phyloP scores from a whole-genome alignment of 495 filamentous ascomycete species.

The Xylaria intraflava region DNA sequence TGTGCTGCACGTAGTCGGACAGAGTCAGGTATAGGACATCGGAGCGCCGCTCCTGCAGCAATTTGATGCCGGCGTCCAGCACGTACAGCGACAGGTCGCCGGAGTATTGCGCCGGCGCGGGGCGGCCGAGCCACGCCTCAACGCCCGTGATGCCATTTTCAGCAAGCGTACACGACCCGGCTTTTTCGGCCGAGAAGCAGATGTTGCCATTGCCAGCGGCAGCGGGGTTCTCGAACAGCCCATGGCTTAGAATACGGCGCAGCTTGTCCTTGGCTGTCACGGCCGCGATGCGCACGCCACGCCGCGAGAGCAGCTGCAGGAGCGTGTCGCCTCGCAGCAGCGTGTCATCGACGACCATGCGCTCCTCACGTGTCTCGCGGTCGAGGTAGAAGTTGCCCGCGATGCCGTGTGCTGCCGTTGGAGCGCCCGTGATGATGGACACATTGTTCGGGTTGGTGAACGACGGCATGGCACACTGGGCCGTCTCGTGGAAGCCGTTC shows the following conservation, averaged over 20 bases:
- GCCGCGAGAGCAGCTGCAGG: slow-evolving; percentile 28
- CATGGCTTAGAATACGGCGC: slow-evolving; percentile 27
- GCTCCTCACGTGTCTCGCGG: slow-evolving; percentile 25
- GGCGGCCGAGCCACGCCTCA: slow-evolving; percentile 27
- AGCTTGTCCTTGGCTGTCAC: slow-evolving; percentile 37
- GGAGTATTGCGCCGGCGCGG: slow-evolving; percentile 30
- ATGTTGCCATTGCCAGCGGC: slow-evolving; percentile 17
- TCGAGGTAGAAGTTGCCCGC: slow-evolving; percentile 35
- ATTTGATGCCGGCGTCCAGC: slow-evolving; percentile 33
- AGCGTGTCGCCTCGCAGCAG: slow-evolving; percentile 29
- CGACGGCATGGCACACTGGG: slow-evolving; percentile 32
- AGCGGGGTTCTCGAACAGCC: slow-evolving; percentile 9
- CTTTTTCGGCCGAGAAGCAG: slow-evolving; percentile 32
- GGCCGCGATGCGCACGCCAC: slow-evolving; percentile 32
- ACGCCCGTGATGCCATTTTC: slow-evolving; percentile 12
- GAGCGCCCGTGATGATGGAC: slow-evolving; percentile 32
- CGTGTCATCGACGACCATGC: slow-evolving; percentile 32
- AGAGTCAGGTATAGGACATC: slow-evolving; percentile 38
- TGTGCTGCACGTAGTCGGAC: slow-evolving; percentile 35
- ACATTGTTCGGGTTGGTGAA: slow-evolving; percentile 35
- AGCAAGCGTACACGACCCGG: slow-evolving; percentile 7
- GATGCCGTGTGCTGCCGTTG: slow-evolving; percentile 29
- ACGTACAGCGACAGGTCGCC: slow-evolving; percentile 33
- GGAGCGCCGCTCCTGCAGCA: slow-evolving; percentile 28
- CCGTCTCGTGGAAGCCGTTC: slow-evolving; percentile 28